Base-by-base conservation (phyloP, 208 protist genomes). In the Novymonas esmeraldas region DNA sequence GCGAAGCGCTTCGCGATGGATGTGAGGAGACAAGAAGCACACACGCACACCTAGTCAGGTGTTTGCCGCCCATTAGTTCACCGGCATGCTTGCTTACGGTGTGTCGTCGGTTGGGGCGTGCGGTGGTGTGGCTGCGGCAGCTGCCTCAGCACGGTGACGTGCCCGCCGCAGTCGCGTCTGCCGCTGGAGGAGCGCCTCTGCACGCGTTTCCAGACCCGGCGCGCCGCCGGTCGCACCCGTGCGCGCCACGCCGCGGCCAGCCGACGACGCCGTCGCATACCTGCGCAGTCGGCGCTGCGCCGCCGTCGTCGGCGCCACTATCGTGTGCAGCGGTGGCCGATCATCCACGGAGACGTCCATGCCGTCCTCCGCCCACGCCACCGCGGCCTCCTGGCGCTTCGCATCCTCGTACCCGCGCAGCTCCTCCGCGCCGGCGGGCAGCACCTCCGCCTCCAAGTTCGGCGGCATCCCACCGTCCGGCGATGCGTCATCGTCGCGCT, bases 281-380 rank as follows among this genome's bases (percentile, higher is more conserved):
- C 68, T 57, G 59, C 49, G 58, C 16, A 73, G 50, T 20, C 68
- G 68, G 18, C 51, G 33, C 51, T 61, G 68, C 13, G 68, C 68
- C 9, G 44, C 42, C 14, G 20, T 62, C 5, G 38, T 73, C 3
- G 46, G 73, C 3, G 58, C 39, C 31, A 70, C 52, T 28, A 59
- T 28, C 55, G 36, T 61, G 59, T 73, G 60, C 50, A 73, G 51
- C 44, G 68, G 59, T n/a, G 68, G 68, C 14, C 68, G 59, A 46
- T 66, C 58, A 6, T 33, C 56, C 31, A 50, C 28, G 22, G 68
- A 42, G 33, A 31, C 59, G 29, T 67, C 44, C 16, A 48, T 31
- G 44, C 59, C 68, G 28, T 58, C 59, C 20, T 44, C 59, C 2
- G 41, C n/a, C 68, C 68, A 73, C 33, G 34, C 28, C 59, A 66